Evolutionary conservation across 805 yeast genomes (phyloP).

Genomic region (Candida parachauliodes): DNA sequence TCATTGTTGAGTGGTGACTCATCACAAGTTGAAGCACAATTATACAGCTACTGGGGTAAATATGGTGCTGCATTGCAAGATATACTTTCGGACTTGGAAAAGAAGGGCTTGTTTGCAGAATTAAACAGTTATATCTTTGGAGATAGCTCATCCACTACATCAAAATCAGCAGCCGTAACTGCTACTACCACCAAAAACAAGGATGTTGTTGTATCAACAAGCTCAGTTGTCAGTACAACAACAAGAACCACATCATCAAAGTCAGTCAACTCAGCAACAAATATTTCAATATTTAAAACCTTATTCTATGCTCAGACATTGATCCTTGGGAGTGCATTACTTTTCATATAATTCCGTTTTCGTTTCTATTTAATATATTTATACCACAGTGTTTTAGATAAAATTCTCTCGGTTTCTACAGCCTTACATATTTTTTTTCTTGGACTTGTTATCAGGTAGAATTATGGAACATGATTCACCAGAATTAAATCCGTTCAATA

Average conservation of each 20-base stretch:
- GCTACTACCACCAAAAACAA: constrained; percentile 5
- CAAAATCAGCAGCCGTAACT: constrained; percentile 9
- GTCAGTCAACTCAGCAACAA: constrained; percentile 6
- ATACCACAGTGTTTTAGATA: background rate
- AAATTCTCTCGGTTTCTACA: too few species aligned
- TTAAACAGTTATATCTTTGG: constrained; percentile 34
- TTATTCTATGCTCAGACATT: constrained; percentile 18
- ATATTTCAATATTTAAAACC: constrained; percentile 11
- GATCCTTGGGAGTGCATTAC: constrained; percentile 20
- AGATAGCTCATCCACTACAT: constrained; percentile 3
- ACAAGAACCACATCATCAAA: constrained; percentile 7
- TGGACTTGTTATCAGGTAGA: too few species aligned
- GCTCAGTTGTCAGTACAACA: background rate
- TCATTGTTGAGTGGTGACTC: constrained; percentile 13
- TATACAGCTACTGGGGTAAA: constrained; percentile 17
- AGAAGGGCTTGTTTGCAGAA: constrained; percentile 33
- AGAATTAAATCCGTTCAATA: background rate
- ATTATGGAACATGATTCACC: constrained; percentile 3
- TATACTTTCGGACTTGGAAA: constrained; percentile 31
- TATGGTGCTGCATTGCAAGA: constrained; percentile 28
- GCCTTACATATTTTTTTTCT: too few species aligned
- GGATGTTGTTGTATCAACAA: background rate
- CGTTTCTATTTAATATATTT: constrained; percentile 3
- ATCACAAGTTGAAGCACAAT: constrained; percentile 15
- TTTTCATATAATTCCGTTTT: constrained; percentile 11